Evolutionary conservation across 1,284 basidiomycete genomes (phyloP), one percentile per base, ranked within the genome.

Genomic region (Ganoderma multipileum): DNA sequence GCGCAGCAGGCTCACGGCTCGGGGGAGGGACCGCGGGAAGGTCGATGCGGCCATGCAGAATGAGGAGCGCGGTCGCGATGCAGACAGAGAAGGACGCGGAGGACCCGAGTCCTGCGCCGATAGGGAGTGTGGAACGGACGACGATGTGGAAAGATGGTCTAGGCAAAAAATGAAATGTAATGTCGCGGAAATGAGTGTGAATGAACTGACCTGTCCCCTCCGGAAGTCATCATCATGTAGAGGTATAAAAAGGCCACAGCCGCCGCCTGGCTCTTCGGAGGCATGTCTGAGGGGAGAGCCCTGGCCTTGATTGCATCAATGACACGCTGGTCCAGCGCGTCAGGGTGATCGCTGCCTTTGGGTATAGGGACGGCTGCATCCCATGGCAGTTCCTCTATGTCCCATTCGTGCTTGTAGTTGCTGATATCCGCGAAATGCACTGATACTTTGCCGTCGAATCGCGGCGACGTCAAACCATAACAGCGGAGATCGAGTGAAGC

Each of bases 21-120:
- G 83, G 85, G 36, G 83, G 79, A 38, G 88, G 87, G 47, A 82
- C 78, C 9, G 83, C 69, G 44, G 90, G 88, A 20, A 90, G 77
- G 50, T 77, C 80, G 72, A 94, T 87, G 68, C 89, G 89, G 62
- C 83, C 83, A 76, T 88, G 86, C 7, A 91, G 82, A n/a, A 97
- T 85, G 59, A 98, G 88, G 58, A 98, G 84, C 4, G 95, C 84
- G 0, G 94, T 91, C 4, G 96, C 91, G 52, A 95, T 84, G 79
- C 96, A 98, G 18, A 92, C 89, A 5, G 95, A 97, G 82, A 94
- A 98, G 8, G 98, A 96, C 1, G 98, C 98, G 28, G 96, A 98
- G 18, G 97, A 99, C 38, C 98, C 98, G 59, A 99, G 91, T 52
- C 98, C 98, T 9, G 98, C 98, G n/a, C 96, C 94, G 71, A 99